Evolutionary conservation across 257 asterid species (phyloP), one percentile per base, ranked within the genome.

Genomic region (Gentiana straminea): DNA sequence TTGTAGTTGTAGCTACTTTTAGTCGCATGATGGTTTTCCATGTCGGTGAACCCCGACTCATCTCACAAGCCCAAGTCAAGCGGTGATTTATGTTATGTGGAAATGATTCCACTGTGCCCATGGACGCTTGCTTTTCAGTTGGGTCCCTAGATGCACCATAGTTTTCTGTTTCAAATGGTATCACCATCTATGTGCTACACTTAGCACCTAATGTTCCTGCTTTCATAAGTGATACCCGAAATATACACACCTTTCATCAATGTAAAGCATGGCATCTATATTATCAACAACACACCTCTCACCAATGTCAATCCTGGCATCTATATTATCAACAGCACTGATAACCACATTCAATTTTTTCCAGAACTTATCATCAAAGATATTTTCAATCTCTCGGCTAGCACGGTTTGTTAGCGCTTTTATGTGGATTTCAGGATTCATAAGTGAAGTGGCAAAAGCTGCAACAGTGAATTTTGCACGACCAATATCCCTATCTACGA

Each of bases 121-220:
- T 89, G 36, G 97, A 95, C 54, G 95, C 97, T 74, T 89, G 97
- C 69, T 81, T 89, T 84, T 89, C 97, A 7, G 94, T 94, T 49
- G 97, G 97, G 57, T 85, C 97, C 97, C 94, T 82, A 3, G 97
- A 89, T 33, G 97, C 97, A 52, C 95, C 97, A 68, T 89, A 89
- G 60, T 89, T 85, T 63, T 89, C 97, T 1, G 97, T 79, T 52
- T 84, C 75, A 72, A 84, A 91, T 15, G 97, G 97, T 64, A 89
- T 81, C 54, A 89, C 86, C 94, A 85, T 81, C 70, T 89, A 95
- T 4, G 95, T 89, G 55, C 85, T 89, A 76, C 97, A 85, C 76
- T 85, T 85, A 65, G 95, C 82, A 51, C 97, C 97, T 60, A 89
- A 70, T 33, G 97, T 89, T 59, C 97, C 97, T n/a, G 97, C 84